A percentile compares a stretch with the other conserved stretches of the same genome.
These are phyloP conservation scores for Papiliotrema fonsecae DNA, from an alignment of 1,284 basidiomycete species.

Conservation along the genomic window DNA sequence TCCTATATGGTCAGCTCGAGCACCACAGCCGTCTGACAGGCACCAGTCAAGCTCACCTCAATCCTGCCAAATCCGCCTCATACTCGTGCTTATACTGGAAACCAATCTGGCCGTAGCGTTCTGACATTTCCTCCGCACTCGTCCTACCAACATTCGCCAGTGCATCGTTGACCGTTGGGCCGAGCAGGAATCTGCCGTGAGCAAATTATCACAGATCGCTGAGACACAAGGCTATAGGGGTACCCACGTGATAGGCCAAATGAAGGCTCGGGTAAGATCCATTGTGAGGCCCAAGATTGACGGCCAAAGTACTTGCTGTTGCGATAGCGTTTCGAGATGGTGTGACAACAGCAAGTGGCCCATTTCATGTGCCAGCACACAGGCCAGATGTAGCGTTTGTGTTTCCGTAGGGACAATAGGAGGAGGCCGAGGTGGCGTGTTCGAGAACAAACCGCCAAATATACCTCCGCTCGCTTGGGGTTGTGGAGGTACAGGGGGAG, in stretches of 20 bases:
- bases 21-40: background rate
- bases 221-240: no score
- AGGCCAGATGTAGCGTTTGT: constrained; percentile 76
- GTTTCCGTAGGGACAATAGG: constrained; percentile 58
- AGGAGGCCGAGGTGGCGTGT: constrained; percentile 12
- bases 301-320: constrained; percentile 72
- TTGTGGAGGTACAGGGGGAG: constrained; percentile 23
- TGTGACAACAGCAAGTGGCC: constrained; percentile 80
- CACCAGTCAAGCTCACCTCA: constrained; percentile 55
- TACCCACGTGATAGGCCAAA: constrained; percentile 70
- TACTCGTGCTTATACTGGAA: constrained; percentile 72
- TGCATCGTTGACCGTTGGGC: constrained; percentile 85
- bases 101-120: constrained; percentile 54
- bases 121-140: constrained; percentile 65
- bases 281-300: constrained; percentile 68
- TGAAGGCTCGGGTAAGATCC: constrained; percentile 66
- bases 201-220: background rate
- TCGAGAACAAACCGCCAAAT: constrained; percentile 18
- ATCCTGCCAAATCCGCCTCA: constrained; percentile 83
- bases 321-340: constrained; percentile 81
- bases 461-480: constrained; percentile 9
- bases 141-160: constrained; percentile 71
- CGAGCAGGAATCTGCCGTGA: constrained; percentile 61
- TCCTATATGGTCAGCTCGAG: constrained; percentile 13
- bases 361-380: constrained; percentile 80